Evolutionary conservation across 1,284 basidiomycete species (phyloP).

Genomic region (Trichosporon faecale): DNA sequence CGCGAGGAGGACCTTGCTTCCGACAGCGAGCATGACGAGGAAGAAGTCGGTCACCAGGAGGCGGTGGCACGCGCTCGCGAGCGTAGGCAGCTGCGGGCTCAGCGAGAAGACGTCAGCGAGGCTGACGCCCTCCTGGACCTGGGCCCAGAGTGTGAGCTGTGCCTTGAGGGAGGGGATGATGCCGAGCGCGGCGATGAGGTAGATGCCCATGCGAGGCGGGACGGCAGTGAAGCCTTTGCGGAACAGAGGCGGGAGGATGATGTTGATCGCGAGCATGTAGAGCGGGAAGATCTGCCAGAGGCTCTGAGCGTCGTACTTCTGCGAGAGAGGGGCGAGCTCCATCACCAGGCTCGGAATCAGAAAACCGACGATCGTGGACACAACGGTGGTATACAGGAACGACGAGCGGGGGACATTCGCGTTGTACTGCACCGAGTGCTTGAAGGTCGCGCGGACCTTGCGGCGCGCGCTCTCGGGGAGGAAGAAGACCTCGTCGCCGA

Average conservation of each 20-base stretch:
- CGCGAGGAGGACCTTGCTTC: conserved; percentile 12
- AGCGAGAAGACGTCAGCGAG: background rate
- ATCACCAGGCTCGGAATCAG: conserved; percentile 2
- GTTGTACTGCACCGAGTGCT: conserved; percentile 20
- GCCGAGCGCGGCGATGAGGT: conserved; percentile 20
- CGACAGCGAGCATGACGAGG: conserved; percentile 12
- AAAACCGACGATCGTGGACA: conserved; percentile 18
- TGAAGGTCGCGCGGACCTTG: conserved; percentile 2
- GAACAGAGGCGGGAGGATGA: conserved; percentile 17
- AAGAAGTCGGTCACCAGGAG: conserved; percentile 17
- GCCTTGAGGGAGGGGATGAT: background rate
- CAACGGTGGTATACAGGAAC: conserved; percentile 19
- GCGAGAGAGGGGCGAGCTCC: background rate
- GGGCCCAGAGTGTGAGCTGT: conserved; percentile 1
- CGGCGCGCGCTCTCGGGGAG: background rate
- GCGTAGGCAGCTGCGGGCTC: background rate
- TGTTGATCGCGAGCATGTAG: conserved; percentile 22
- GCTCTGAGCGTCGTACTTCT: conserved; percentile 14
- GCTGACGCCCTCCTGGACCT: background rate
- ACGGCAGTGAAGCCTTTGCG: conserved; percentile 11
- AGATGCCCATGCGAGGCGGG: conserved; percentile 15
- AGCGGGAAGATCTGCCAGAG: conserved; percentile 20
- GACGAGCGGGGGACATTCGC: conserved; percentile 20
- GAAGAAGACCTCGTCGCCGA: conserved; percentile 20
- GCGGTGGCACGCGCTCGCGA: conserved; percentile 5